Conservation (phyloP, 2,329 filamentous ascomycete species). For the Golovinomyces cichoracearum region DNA sequence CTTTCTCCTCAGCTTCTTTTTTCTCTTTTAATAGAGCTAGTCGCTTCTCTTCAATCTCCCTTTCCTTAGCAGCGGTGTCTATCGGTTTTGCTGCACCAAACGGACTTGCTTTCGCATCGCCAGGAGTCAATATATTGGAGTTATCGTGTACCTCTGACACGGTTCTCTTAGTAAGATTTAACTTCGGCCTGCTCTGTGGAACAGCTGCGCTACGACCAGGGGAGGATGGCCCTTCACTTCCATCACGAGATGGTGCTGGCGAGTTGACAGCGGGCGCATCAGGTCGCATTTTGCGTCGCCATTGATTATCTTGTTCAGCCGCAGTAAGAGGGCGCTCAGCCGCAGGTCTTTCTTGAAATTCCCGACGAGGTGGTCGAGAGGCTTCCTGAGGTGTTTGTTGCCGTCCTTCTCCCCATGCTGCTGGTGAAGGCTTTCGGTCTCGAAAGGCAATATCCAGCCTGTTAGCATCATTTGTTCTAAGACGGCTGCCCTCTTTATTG, state of each 20-base stretch:
- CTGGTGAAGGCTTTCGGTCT: constrained; percentile 41
- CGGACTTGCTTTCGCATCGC: constrained; percentile 66
- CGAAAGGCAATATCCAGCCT: constrained; percentile 28
- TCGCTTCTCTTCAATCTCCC: constrained; percentile 72
- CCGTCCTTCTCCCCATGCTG: constrained; percentile 48
- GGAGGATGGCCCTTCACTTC: constrained; percentile 51
- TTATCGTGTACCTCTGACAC: constrained; percentile 43
- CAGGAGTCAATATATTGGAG: constrained; percentile 22
- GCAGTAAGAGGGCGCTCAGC: constrained; percentile 53
- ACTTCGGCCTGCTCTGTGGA: constrained; percentile 42
- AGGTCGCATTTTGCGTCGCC: constrained; percentile 79
- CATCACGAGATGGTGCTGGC: constrained; percentile 41
- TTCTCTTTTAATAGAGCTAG: constrained; percentile 50
- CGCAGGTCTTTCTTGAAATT: constrained; percentile 43
- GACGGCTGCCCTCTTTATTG: constrained; percentile 31
- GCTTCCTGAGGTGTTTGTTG: constrained; percentile 36
- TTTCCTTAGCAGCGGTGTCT: constrained; percentile 71
- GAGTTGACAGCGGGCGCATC: constrained; percentile 32
- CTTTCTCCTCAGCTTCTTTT: constrained; percentile 37
- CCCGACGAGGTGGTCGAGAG: constrained; percentile 52
- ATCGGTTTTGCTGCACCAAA: constrained; percentile 88
- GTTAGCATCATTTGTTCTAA: constrained; percentile 32
- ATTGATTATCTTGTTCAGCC: constrained; percentile 77
- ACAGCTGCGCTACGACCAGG: constrained; percentile 30
- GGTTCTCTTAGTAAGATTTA: constrained; percentile 79